A percentile compares a stretch with the other conserved stretches of the same genome.
Evolutionary conservation across 2,329 filamentous ascomycete species (phyloP).

Genomic region (Talaromyces sp.): DNA sequence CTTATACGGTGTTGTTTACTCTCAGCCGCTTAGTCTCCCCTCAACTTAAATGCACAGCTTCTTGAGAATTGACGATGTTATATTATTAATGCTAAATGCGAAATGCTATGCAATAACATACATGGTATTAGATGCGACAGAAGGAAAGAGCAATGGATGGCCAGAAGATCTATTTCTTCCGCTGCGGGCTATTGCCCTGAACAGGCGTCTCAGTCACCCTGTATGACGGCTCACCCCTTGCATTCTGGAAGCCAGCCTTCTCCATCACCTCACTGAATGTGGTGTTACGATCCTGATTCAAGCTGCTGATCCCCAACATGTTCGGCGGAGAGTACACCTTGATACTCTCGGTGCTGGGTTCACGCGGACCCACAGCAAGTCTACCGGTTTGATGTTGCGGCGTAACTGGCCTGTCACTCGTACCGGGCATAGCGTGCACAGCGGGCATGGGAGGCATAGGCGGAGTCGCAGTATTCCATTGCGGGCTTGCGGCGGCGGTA

Average conservation of each 20-base stretch:
- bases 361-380: conserved; percentile 20
- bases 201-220: conserved; percentile 26
- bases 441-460: conserved; percentile 22
- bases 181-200: conserved; percentile 1
- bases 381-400: conserved; percentile 25
- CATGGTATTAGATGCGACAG: conserved; percentile 7
- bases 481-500: conserved; percentile 17
- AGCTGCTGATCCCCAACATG: conserved; percentile 21
- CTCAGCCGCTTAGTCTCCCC: background rate
- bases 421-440: conserved; percentile 10
- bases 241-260: conserved; percentile 33
- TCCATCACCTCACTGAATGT: conserved; percentile 40
- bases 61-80: background rate
- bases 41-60: background rate
- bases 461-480: conserved; percentile 22
- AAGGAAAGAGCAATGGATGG: background rate
- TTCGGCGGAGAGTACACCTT: conserved; percentile 45
- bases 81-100: background rate
- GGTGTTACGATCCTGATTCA: conserved; percentile 28
- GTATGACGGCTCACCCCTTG: conserved; percentile 28
- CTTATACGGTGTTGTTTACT: background rate
- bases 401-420: conserved; percentile 23
- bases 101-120: conserved; percentile 6
- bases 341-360: conserved; percentile 45
- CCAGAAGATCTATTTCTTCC: background rate